phyloP scores from a whole-genome alignment of 345 rosid genomes.

The Eucalyptus sp. region DNA sequence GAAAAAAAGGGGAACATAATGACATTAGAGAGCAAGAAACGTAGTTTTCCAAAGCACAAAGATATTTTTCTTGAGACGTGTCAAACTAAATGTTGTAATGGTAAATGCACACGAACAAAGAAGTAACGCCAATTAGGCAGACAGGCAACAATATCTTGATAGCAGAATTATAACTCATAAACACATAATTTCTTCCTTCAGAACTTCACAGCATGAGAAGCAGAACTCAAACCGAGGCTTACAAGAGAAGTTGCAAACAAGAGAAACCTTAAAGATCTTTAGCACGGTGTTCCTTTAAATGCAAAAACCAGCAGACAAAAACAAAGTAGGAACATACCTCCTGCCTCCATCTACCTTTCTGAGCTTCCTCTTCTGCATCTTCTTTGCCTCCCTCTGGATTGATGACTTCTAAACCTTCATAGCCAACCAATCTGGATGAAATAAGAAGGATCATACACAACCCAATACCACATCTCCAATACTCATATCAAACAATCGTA shows the following conservation, averaged over 20 bases:
- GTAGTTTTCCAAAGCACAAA: background rate
- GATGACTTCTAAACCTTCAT: conserved; percentile 85
- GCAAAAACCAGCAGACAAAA: background rate
- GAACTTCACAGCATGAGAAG: background rate
- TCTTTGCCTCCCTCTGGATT: conserved; percentile 95
- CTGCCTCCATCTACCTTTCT: conserved; percentile 82
- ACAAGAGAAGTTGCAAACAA: background rate
- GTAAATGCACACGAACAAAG: background rate
- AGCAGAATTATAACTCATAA: background rate
- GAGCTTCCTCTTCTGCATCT: conserved; percentile 93
- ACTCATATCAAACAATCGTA: background rate
- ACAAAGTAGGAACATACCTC: conserved; percentile 29
- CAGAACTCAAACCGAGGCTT: background rate
- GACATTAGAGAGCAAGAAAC: background rate
- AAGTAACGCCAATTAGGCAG: background rate
- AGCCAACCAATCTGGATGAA: conserved; percentile 31
- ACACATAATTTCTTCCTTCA: background rate
- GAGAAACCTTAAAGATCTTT: background rate
- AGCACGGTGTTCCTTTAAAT: background rate
- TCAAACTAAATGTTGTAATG: background rate
- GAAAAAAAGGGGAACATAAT: background rate
- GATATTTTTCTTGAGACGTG: background rate
- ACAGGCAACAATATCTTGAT: background rate
- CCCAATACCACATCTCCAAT: background rate
- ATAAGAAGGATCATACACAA: background rate